Conservation (phyloP, 805 yeast genomes). For the Myxozyma mucilagina region DNA sequence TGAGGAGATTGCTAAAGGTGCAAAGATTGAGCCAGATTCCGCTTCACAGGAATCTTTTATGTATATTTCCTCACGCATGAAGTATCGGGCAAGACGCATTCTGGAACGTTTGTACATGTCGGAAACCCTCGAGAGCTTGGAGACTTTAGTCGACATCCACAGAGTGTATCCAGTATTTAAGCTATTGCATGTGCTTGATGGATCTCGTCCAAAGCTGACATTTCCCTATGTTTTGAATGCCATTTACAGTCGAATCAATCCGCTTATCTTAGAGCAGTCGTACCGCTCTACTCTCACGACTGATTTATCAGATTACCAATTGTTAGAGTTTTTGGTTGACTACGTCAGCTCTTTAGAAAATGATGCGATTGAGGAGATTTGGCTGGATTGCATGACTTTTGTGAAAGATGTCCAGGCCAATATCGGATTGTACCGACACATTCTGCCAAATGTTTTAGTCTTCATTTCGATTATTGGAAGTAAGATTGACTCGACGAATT, state of each 20-base stretch:
- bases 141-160: constrained; percentile 53
- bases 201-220: constrained; percentile 74
- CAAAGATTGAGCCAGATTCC: constrained; percentile 27
- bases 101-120: constrained; percentile 62
- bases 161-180: constrained; percentile 50
- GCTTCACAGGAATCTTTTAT: constrained; percentile 41
- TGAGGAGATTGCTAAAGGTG: constrained; percentile 43
- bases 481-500: constrained; percentile 59
- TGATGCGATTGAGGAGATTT: constrained; percentile 79
- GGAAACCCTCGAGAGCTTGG: constrained; percentile 74
- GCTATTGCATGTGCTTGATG: constrained; percentile 76
- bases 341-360: constrained; percentile 69
- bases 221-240: constrained; percentile 66
- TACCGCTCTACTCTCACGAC: constrained; percentile 51
- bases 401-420: constrained; percentile 59
- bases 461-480: constrained; percentile 54
- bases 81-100: constrained; percentile 65
- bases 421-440: constrained; percentile 48
- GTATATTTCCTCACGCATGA: constrained; percentile 59
- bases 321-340: constrained; percentile 55
- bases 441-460: constrained; percentile 56
- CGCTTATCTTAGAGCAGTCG: constrained; percentile 32
- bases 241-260: constrained; percentile 50
- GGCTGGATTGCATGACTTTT: constrained; percentile 58
- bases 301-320: constrained; percentile 47